A percentile compares a stretch with the other conserved stretches of the same genome.
Conservation (phyloP, 352 stramenopile species). For the Thalassiosira sp. region DNA sequence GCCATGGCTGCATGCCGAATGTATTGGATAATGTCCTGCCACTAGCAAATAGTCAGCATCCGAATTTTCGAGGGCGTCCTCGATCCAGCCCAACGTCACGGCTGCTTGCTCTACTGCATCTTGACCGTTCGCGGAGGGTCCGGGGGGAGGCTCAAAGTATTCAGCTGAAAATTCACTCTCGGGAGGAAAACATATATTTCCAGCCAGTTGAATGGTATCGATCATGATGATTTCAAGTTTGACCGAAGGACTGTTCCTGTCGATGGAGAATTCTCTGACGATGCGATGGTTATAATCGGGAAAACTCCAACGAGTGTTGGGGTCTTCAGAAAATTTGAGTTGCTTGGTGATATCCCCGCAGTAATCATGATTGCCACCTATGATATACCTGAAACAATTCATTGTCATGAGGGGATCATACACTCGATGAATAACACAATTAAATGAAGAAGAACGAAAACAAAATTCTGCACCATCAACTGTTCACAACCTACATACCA, state of each 20-base stretch:
- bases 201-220: conserved; percentile 46
- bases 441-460: too few species aligned
- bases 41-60: conserved; percentile 59
- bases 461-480: too few species aligned
- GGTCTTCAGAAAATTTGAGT: conserved; percentile 30
- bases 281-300: conserved; percentile 44
- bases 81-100: conserved; percentile 39
- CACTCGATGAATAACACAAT: too few species aligned
- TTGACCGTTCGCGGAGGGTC: conserved; percentile 1
- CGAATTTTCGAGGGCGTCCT: conserved; percentile 30
- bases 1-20: conserved; percentile 47
- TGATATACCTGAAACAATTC: conserved; percentile 37
- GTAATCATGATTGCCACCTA: conserved; percentile 58
- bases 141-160: conserved; percentile 36
- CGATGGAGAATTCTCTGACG: conserved; percentile 17
- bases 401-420: too few species aligned
- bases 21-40: conserved; percentile 53
- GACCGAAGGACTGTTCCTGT: conserved; percentile 11
- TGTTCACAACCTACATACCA: conserved; percentile 36
- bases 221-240: conserved; percentile 56
- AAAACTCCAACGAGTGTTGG: conserved; percentile 39
- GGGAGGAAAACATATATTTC: conserved; percentile 3
- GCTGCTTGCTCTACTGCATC: conserved; percentile 1
- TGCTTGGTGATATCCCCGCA: conserved; percentile 46
- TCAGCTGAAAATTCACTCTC: conserved; percentile 3